Base-by-base conservation (phyloP, 2,329 filamentous ascomycete genomes). In the Exutisphaerella laricina region DNA sequence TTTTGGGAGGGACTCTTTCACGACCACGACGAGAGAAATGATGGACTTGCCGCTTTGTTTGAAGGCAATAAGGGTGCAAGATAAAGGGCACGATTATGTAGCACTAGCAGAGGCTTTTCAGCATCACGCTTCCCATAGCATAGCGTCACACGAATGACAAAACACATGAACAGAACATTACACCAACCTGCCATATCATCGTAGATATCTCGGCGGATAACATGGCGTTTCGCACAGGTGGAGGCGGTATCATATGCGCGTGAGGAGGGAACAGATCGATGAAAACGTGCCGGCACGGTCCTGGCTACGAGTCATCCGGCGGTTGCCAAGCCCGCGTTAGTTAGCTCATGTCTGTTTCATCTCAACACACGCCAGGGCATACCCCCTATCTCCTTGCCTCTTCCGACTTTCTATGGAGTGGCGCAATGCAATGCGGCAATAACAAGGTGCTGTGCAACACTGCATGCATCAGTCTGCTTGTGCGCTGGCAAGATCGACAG, bases 51-150 rank as follows among this genome's bases (percentile, higher is more conserved):
- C 23, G 14, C 26, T 22, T 9, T 22, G 10, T 29, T 13, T 18
- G 17, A 4, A n/a, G 26, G 29, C 26, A 31, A 18, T 14, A 35
- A n/a, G 33, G 18, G 23, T 20, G n/a, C 17, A 13, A 23, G 23
- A 35, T 17, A 35, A 21, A 23, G 23, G 20, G 23, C 33, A 21
- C 33, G 20, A 22, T 35, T 12, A 35, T 35, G 33, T 35, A 35
- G 18, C 23, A 35, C 10, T 23, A 23, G 17, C n/a, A 35, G 20
- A n/a, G 18, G 33, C 33, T 35, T 20, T 35, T 21, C 17, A 35
- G 33, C 33, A 35, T 20, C 33, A 35, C 18, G 33, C 33, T 35
- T 23, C 33, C 23, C 33, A 35, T 35, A 35, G 33, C 33, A 35
- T 35, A 22, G 12, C 5, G 12, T 4, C 10, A 13, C 17, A 16